These are phyloP conservation scores for Citropsis articulata DNA, from an alignment of 345 rosid genomes.

Conservation along the genomic window DNA sequence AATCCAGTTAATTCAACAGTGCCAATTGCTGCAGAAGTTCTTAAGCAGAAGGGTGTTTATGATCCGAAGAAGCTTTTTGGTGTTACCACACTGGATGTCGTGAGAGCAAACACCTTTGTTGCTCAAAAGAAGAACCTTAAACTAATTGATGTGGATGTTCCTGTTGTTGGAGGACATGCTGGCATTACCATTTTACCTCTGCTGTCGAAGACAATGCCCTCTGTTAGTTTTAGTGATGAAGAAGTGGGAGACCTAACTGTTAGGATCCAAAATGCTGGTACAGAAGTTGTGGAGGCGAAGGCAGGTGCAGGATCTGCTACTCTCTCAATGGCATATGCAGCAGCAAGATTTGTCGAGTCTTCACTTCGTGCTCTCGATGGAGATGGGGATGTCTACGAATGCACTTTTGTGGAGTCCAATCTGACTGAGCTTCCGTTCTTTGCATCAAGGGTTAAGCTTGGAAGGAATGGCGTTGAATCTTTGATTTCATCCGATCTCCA, in stretches of 20 bases:
- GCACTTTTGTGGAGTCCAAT: conserved; percentile 73
- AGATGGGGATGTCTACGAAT: conserved; percentile 82
- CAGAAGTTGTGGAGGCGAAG: conserved; percentile 96
- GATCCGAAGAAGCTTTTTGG: conserved; percentile 94
- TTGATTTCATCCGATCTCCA: conserved; percentile 64
- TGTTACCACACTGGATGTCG: conserved; percentile 89
- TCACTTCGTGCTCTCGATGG: conserved; percentile 95
- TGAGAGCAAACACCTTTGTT: conserved; percentile 89
- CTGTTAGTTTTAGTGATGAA: conserved; percentile 64
- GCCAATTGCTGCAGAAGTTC: conserved; percentile 86
- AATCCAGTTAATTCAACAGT: conserved; percentile 94
- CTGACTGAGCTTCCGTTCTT: conserved; percentile 82
- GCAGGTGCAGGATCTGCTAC: conserved; percentile 99
- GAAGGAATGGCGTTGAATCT: conserved; percentile 83
- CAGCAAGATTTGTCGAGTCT: conserved; percentile 94
- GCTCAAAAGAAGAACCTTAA: conserved; percentile 82
- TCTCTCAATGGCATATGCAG: conserved; percentile 95
- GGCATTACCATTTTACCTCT: conserved; percentile 90
- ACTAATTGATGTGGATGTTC: conserved; percentile 91
- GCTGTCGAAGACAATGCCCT: conserved; percentile 76
- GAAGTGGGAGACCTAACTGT: conserved; percentile 72
- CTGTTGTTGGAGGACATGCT: conserved; percentile 94
- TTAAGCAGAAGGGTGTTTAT: conserved; percentile 83
- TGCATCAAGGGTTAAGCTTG: conserved; percentile 83
- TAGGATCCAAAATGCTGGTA: conserved; percentile 92